phyloP scores from a whole-genome alignment of 2,329 filamentous ascomycete species.

The Aspergillus flavus region DNA sequence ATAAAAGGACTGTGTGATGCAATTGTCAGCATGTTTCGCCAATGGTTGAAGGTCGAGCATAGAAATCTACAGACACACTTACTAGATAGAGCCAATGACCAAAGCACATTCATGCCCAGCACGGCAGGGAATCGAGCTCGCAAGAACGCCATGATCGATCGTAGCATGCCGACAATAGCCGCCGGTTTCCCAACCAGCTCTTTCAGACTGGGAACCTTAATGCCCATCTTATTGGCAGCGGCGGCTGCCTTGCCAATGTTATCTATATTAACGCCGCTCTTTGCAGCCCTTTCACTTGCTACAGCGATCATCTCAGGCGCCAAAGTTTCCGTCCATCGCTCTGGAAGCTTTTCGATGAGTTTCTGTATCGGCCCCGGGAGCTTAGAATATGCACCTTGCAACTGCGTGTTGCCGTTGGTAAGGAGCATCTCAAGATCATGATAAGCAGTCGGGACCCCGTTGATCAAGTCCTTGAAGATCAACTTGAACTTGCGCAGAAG shows the following conservation, averaged over 20 bases:
- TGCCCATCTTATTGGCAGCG: slow-evolving; percentile 65
- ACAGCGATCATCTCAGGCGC: slow-evolving; percentile 82
- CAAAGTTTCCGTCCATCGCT: slow-evolving; percentile 74
- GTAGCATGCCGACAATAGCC: slow-evolving; percentile 80
- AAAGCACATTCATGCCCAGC: slow-evolving; percentile 86
- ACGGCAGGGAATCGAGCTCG: slow-evolving; percentile 88
- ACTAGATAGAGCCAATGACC: slow-evolving; percentile 87
- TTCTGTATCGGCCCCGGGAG: slow-evolving; percentile 82
- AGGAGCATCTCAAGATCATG: slow-evolving; percentile 76
- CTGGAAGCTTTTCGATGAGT: slow-evolving; percentile 79
- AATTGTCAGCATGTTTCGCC: slow-evolving; percentile 2
- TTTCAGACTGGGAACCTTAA: slow-evolving; percentile 72
- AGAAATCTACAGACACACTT: slow-evolving; percentile 43
- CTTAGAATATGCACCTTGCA: slow-evolving; percentile 65
- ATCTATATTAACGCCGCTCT: slow-evolving; percentile 63
- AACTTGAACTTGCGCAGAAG: slow-evolving; percentile 82
- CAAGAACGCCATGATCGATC: slow-evolving; percentile 86
- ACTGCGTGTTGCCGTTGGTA: slow-evolving; percentile 63
- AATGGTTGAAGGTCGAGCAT: background rate
- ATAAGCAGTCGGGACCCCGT: slow-evolving; percentile 91
- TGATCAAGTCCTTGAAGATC: slow-evolving; percentile 87
- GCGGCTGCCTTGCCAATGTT: slow-evolving; percentile 54
- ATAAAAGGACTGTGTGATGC: slow-evolving; percentile 70
- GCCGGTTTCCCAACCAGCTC: slow-evolving; percentile 83
- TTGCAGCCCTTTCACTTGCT: slow-evolving; percentile 66